phyloP scores from a whole-genome alignment of 768 basidiomycete species.

The Kwoniella mangroviensis region DNA sequence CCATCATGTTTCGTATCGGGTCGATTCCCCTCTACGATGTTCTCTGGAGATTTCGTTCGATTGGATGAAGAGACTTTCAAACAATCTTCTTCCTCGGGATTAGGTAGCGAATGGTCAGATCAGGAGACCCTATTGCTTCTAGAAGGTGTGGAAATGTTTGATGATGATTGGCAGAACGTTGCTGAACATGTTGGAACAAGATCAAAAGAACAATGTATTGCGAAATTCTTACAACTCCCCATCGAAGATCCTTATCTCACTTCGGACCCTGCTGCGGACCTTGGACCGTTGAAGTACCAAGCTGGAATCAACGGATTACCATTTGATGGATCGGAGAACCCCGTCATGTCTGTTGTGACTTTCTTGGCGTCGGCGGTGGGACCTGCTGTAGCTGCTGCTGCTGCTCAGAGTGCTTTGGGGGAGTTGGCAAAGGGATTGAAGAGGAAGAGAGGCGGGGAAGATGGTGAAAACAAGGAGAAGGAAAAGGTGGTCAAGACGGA shows the following conservation, averaged over 20 bases:
- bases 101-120: conserved; percentile 76
- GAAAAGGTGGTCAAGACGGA: conserved; percentile 32
- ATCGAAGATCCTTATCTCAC: conserved; percentile 94
- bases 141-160: conserved; percentile 98
- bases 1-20: conserved; percentile 92
- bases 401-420: conserved; percentile 86
- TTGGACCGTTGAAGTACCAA: conserved; percentile 52
- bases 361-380: conserved; percentile 86
- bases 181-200: conserved; percentile 92
- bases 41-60: conserved; percentile 89
- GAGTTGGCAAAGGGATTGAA: conserved; percentile 71
- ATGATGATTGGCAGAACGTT: conserved; percentile 93
- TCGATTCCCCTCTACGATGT: conserved; percentile 94
- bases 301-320: conserved; percentile 66
- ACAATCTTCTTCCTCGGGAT: conserved; percentile 58
- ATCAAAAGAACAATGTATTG: conserved; percentile 90
- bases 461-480: conserved; percentile 31
- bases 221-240: conserved; percentile 91
- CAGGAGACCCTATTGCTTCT: conserved; percentile 84
- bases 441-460: conserved; percentile 45
- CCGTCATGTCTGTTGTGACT: conserved; percentile 97
- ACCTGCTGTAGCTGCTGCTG: conserved; percentile 87
- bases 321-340: conserved; percentile 94
- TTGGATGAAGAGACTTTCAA: conserved; percentile 57
- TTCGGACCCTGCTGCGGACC: conserved; percentile 56